Evolutionary conservation across 2,329 filamentous ascomycete species (phyloP), one percentile per base, ranked within the genome.

Genomic region (Cladophialophora immunda): DNA sequence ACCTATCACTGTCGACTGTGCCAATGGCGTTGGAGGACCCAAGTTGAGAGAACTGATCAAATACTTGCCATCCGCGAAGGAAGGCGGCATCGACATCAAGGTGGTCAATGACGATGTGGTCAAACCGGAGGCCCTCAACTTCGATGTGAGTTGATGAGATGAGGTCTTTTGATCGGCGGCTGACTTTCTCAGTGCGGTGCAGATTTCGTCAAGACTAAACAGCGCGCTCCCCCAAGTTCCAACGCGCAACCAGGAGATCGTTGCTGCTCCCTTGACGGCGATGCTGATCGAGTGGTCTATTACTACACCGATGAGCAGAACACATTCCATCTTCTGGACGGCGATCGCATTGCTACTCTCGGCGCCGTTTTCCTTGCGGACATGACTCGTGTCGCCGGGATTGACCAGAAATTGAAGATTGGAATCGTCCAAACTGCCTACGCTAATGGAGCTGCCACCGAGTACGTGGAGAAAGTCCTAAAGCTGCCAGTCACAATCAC

Each of bases 401-500:
- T 99, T 32, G 85, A 89, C 57, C 87, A 91, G 30, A 90, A 94
- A 69, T 85, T 98, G 71, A 93, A 92, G 76, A 94, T 98, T 68
- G 95, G 94, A 66, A 92, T 99, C 61, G 91, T 99, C 13, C 95
- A 99, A 81, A 99, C 95, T 1, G 95, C 95, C 22, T 99, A 99
- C 78, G 95, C 95, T 78, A 99, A 99, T 79, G 95, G 95, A 58
- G 91, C 94, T 27, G 94, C 92, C 77, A 98, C 95, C 36, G 90
- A 91, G 75, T 98, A 97, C 79, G 91, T 99, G 62, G 88, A 92
- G 77, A 92, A 95, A 78, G 90, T 92, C 71, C 86, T 98, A 64
- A 91, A 92, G 75, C 88, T 99, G 50, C 94, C 94, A 57, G 92
- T 97, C 25, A 90, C 96, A 66, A 97, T 92, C 85, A 98, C 95